These are phyloP conservation scores for Osmanthus fragrans DNA, from an alignment of 257 asterid species.

Conservation along the genomic window DNA sequence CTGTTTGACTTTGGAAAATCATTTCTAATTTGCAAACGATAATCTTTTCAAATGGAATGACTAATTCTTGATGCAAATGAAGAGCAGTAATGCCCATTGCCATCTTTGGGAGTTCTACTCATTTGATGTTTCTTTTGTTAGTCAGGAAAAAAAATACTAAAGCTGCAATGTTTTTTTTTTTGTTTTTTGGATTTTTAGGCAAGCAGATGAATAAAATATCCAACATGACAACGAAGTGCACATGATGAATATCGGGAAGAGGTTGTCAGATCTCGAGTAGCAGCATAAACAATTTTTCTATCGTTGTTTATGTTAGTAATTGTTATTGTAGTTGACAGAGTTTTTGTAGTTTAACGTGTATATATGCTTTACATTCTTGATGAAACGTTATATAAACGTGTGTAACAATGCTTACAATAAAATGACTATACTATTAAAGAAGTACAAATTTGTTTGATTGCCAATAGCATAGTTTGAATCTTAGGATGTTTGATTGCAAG, in stretches of 20 bases:
- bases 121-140: background rate
- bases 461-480: no score
- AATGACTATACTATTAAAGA: no score
- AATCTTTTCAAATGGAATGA: background rate
- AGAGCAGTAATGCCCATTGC: background rate
- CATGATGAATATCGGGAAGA: background rate
- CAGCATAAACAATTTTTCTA: background rate
- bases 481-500: no score
- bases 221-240: background rate
- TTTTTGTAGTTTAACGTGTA: background rate
- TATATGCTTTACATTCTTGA: background rate
- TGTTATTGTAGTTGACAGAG: background rate
- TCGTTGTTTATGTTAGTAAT: background rate
- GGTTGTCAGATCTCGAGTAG: background rate
- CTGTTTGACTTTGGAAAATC: background rate
- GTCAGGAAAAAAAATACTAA: background rate
- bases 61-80: background rate
- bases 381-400: background rate
- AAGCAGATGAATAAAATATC: slow-evolving; percentile 8
- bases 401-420: no score
- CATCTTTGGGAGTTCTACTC: background rate
- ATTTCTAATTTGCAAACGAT: background rate
- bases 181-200: background rate
- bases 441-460: no score
- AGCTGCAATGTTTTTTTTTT: background rate